Evolutionary conservation across 2,329 filamentous ascomycete genomes (phyloP).

Genomic region (Blastomyces percursus): DNA sequence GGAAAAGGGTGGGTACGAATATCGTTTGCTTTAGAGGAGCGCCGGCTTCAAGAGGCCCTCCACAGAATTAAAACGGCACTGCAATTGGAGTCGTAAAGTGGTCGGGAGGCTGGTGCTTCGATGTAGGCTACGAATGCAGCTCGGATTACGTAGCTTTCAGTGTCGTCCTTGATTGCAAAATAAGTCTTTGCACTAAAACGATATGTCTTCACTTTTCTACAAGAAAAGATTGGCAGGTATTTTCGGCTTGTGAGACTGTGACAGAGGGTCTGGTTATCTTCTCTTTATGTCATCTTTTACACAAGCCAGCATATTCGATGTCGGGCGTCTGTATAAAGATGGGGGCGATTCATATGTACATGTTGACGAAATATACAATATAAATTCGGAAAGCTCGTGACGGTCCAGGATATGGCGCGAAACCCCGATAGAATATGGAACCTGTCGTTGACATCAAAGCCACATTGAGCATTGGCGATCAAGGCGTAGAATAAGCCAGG

Average conservation of each 20-base stretch:
- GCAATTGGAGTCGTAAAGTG: not conserved
- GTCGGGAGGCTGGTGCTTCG: not conserved
- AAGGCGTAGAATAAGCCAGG: not conserved
- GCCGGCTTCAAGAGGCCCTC: constrained; percentile 15
- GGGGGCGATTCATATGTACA: not conserved
- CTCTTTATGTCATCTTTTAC: not conserved
- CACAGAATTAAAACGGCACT: constrained; percentile 12
- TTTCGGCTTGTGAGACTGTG: not conserved
- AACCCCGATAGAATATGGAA: not conserved
- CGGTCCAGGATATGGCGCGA: not conserved
- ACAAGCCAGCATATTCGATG: not conserved
- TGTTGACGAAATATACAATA: not conserved
- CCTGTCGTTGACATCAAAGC: not conserved
- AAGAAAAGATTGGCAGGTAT: not conserved
- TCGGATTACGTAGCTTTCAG: no score
- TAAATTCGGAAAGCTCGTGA: not conserved
- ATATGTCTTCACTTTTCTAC: not conserved
- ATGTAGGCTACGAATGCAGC: no score
- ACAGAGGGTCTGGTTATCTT: not conserved
- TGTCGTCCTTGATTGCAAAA: not conserved
- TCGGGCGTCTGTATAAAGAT: not conserved
- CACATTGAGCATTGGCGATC: not conserved
- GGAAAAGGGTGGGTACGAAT: constrained; percentile 22
- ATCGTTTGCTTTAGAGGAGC: constrained; percentile 16
- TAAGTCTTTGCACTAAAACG: not conserved